A percentile compares a stretch with the other conserved stretches of the same genome.
These are phyloP conservation scores for Aspergillus sp. DNA, from an alignment of 2,329 filamentous ascomycete species.

Conservation along the genomic window DNA sequence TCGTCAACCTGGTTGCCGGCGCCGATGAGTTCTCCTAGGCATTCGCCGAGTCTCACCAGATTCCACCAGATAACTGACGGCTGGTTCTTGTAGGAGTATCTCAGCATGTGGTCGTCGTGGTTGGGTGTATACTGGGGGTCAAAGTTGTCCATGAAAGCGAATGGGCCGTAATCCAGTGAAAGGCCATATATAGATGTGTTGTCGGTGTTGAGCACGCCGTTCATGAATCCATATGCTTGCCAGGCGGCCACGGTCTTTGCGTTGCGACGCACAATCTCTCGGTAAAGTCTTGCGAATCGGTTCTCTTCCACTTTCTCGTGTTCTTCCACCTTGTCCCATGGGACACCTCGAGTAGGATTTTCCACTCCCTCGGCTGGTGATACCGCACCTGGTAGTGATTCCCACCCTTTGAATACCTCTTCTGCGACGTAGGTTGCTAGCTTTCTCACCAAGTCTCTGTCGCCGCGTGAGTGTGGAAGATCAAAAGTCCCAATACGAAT, in stretches of 20 bases:
- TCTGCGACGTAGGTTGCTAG: slow-evolving; percentile 84
- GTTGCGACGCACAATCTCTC: slow-evolving; percentile 84
- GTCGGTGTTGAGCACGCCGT: slow-evolving; percentile 96
- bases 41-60: slow-evolving; percentile 85
- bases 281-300: slow-evolving; percentile 82
- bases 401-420: slow-evolving; percentile 86
- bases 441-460: slow-evolving; percentile 72
- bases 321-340: slow-evolving; percentile 67
- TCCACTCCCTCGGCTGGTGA: slow-evolving; percentile 42
- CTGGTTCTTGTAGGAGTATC: slow-evolving; percentile 93
- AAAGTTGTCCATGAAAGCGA: slow-evolving; percentile 97
- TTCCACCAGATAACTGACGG: slow-evolving; percentile 99
- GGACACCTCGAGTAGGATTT: slow-evolving; percentile 58
- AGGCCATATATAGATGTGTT: slow-evolving; percentile 92
- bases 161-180: slow-evolving; percentile 92
- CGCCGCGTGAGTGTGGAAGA: slow-evolving; percentile 79
- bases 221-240: slow-evolving; percentile 99
- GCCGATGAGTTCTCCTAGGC: slow-evolving; percentile 85
- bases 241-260: slow-evolving; percentile 86
- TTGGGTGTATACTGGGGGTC: slow-evolving; percentile 95
- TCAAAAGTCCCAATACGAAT: slow-evolving; percentile 95
- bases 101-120: slow-evolving; percentile 85
- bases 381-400: slow-evolving; percentile 70
- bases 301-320: slow-evolving; percentile 74
- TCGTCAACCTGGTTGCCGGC: slow-evolving; percentile 74